Conservation (phyloP, 257 asterid species). For the Gardenia jasminoides region DNA sequence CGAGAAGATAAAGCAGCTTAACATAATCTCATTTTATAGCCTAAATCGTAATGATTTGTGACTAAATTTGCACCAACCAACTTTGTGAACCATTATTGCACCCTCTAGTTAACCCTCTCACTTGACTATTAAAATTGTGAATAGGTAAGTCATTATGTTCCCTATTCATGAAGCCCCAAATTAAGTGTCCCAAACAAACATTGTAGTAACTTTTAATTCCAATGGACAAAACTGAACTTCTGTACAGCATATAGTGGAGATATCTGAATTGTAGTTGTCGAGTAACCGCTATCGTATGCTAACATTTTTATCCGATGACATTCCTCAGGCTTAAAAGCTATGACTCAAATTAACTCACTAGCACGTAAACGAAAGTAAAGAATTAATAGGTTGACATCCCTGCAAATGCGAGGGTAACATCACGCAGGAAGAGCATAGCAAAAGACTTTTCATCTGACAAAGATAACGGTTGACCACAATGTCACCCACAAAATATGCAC, state of each 20-base stretch:
- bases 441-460: background rate
- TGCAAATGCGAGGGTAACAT: background rate
- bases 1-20: background rate
- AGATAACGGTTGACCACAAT: background rate
- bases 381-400: background rate
- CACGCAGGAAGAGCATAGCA: background rate
- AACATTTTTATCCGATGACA: background rate
- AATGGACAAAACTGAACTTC: background rate
- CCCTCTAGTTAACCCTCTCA: background rate
- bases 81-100: background rate
- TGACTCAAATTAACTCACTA: background rate
- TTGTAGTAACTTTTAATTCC: background rate
- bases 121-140: background rate
- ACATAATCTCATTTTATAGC: background rate
- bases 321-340: background rate
- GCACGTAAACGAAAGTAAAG: background rate
- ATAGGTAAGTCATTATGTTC: background rate
- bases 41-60: background rate
- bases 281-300: background rate
- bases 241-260: background rate
- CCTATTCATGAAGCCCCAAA: background rate
- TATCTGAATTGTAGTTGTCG: background rate
- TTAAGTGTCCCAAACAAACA: background rate
- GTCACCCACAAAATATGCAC: background rate
- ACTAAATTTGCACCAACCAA: background rate